Evolutionary conservation across 805 yeast genomes (phyloP), one percentile per base, ranked within the genome.

Genomic region (Lipomyces anomalus): DNA sequence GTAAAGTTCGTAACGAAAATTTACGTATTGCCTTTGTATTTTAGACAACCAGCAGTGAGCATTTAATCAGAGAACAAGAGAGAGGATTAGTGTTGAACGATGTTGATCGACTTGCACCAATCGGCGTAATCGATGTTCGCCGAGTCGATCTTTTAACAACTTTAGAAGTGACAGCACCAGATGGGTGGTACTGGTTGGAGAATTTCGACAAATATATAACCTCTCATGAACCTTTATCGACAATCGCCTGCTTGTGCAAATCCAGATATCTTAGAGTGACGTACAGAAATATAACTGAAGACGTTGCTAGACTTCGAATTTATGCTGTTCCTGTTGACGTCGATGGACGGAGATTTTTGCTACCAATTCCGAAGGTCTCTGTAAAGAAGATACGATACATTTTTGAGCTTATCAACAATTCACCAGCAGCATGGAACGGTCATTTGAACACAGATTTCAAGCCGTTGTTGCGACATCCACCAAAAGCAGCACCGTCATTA

Each of bases 131-230:
- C 1, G 68, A 66, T 52, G 63, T 75, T 39, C 57, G 62, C 42
- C 64, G 70, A 28, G 53, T 70, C 1, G 83, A 84, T 0, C 46
- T 62, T 1, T 52, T 66, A 2, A 63, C 67, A 0, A 62, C 67
- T 11, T 65, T 65, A 3, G 74, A 73, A 0, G 28, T 65, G 0
- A 47, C 45, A 6, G 68, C 73, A 0, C 67, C 67, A 4, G 73
- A 66, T 56, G 70, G 68, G 1, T 80, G 84, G 84, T 55, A 40
- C 40, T 79, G 84, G 84, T 61, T 77, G 13, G 79, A 77, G 49
- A 64, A 75, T 16, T 65, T 56, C 48, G 58, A 68, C 3, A 42
- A 49, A 4, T 29, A 48, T 21, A 3, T 39, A 35, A 1, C 49
- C 39, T 20, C 36, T 16, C 6, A 35, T 4, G 39, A 18, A 55